Base-by-base conservation (phyloP, 2,329 filamentous ascomycete genomes). In the Pseudogymnoascus sp. region DNA sequence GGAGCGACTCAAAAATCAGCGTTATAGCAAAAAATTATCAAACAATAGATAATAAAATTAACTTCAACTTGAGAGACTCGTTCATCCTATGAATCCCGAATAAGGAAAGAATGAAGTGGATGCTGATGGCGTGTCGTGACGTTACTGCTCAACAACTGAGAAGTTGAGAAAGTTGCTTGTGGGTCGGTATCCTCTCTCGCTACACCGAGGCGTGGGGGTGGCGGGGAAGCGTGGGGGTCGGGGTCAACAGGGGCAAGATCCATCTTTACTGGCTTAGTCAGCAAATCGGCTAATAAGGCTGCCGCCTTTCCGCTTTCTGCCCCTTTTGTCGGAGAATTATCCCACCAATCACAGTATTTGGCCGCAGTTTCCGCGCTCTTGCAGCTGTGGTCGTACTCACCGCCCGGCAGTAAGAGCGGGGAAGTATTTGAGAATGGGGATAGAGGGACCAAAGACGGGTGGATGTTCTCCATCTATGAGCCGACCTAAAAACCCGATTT, bases 401-500 rank as follows among this genome's bases (percentile, higher is more conserved):
- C 50, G 50, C 50, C 50, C 50, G 50, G 50, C 50, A 56, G 50
- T 56, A 56, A 56, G 50, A 56, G 50, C 50, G 50, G 50, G 50
- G 50, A 56, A 56, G 50, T 56, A 56, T 56, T 56, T 56, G 50
- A 56, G 26, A 56, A 56, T 56, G 50, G 50, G 11, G 50, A 56
- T 4, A 33, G 29, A 33, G 29, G 47, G 50, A 56, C 50, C 50
- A 26, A 56, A 10, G 10, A 56, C 29, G 50, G 50, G 50, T 56
- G n/a, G 50, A 56, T 56, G 26, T 33, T 56, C 31, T 56, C 50
- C 50, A 56, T 19, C 4, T 56, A 56, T 33, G 50, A n/a, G 16
- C 50, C 50, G 50, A 33, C 29, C 50, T 19, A 56, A 13, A 33
- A 13, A 33, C 5, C 29, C 29, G 50, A 33, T 56, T 56, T 56